These are phyloP conservation scores for Coniosporium tulheliwenetii DNA, from an alignment of 2,329 filamentous ascomycete genomes.

Conservation along the genomic window DNA sequence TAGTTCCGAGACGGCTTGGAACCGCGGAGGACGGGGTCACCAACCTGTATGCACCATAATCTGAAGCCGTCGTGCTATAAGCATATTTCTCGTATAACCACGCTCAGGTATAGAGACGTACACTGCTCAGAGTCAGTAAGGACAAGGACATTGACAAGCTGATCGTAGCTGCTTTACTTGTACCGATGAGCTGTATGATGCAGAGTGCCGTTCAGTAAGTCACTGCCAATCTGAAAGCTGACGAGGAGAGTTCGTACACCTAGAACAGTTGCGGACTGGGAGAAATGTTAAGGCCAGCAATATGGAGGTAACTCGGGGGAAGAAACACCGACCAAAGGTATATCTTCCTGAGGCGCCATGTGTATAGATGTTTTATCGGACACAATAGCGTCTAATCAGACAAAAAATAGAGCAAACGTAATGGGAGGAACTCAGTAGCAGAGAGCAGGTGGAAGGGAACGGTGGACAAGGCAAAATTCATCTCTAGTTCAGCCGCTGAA, in stretches of 20 bases:
- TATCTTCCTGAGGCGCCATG: constrained; percentile 3
- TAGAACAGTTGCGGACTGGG: constrained; percentile 20
- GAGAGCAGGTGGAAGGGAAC: neutral
- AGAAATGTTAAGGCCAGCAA: neutral
- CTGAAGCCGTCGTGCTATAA: neutral
- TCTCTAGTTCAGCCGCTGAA: neutral
- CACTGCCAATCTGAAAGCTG: neutral
- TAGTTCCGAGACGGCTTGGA: no score
- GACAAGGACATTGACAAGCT: neutral
- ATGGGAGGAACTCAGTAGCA: neutral
- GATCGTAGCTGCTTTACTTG: neutral
- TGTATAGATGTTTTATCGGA: neutral
- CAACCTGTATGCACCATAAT: neutral
- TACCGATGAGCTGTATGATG: neutral
- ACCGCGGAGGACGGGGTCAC: no score
- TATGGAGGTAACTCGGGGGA: constrained; percentile 13
- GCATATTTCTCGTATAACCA: neutral
- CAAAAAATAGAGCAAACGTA: no score
- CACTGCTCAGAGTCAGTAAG: neutral
- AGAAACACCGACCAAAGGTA: constrained; percentile 9
- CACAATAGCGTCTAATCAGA: no score
- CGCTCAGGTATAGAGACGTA: neutral
- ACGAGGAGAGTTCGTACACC: constrained; percentile 14
- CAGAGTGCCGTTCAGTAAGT: neutral
- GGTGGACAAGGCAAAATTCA: neutral